A percentile compares a stretch with the other conserved stretches of the same genome.
phyloP scores from a whole-genome alignment of 768 basidiomycete species.

The Psilocybe cyanescens region DNA sequence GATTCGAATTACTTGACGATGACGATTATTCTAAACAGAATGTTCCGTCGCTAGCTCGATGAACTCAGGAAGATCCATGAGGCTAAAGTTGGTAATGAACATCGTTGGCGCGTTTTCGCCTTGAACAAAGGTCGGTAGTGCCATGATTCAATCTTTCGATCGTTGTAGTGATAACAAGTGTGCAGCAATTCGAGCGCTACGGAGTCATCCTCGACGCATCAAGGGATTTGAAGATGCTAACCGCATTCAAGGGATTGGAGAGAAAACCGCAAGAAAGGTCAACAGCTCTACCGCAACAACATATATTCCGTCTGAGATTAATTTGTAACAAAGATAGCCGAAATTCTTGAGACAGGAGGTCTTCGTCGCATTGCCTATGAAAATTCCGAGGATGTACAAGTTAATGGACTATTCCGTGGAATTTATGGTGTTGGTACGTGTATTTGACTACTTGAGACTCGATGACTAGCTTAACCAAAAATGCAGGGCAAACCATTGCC shows the following conservation, averaged over 20 bases:
- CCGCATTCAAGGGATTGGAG: slow-evolving; percentile 63
- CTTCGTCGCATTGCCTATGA: slow-evolving; percentile 71
- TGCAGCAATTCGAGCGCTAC: slow-evolving; percentile 62
- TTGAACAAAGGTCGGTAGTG: slow-evolving; percentile 64
- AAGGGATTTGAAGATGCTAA: slow-evolving; percentile 60
- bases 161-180: neutral
- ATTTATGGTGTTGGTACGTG: slow-evolving; percentile 85
- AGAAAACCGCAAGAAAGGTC: slow-evolving; percentile 78
- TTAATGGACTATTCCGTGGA: slow-evolving; percentile 65
- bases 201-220: slow-evolving; percentile 61
- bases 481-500: slow-evolving; percentile 64
- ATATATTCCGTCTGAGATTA: neutral
- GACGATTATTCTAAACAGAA: too few relatives aligned
- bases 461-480: neutral
- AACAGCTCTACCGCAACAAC: neutral
- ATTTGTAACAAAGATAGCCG: slow-evolving; percentile 62
- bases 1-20: neutral
- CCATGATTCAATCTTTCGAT: neutral
- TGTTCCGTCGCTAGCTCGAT: slow-evolving; percentile 48
- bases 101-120: slow-evolving; percentile 68
- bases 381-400: slow-evolving; percentile 62
- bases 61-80: slow-evolving; percentile 70
- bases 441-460: neutral
- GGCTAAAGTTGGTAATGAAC: slow-evolving; percentile 59
- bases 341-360: slow-evolving; percentile 78